Base-by-base conservation (phyloP, 345 rosid genomes). In the Aethionema arabicum region DNA sequence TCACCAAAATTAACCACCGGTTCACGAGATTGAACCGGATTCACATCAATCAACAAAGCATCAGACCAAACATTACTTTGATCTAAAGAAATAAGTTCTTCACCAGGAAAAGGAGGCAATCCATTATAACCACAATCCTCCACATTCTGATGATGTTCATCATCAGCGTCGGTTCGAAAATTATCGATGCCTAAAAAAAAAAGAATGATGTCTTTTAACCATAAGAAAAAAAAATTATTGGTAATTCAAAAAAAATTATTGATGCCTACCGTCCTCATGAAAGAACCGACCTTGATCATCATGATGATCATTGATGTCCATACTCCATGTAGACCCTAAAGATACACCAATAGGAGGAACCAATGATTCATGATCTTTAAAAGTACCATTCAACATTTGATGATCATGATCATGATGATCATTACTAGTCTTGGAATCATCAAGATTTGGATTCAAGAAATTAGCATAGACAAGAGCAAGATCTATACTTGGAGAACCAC, bases 81-180 rank as follows among this genome's bases (percentile, higher is more conserved):
- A 32, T 65, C 71, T 16, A 52, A 15, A 59, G 76, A 46, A 9
- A 72, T 51, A 45, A 72, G 70, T 57, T 72, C 76, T 65, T 72
- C 76, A 59, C 76, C 76, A 47, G 76, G 76, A 46, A 72, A 72
- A 0, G 76, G 76, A 72, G 76, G 76, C 67, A 72, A 59, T 3
- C 67, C 67, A 72, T 63, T 70, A 32, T 59, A 59, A 53, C 62
- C 52, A 66, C 71, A 65, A 65, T 59, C 76, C 32, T 72, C 57
- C 9, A 72, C 75, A 65, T 29, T 46, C 27, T 59, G 10, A 6
- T 6, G 44, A 8, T 40, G n/a, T 3, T 40, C 10, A 40, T 12
- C 11, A 11, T 1, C 44, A 2, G 27, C 2, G 27, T 21, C 27
- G 27, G 27, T 2, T 21, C 2, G 27, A 21, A 21, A 21, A 21